Conservation (phyloP, 108 stramenopile species). For the Cyclotella baltica region DNA sequence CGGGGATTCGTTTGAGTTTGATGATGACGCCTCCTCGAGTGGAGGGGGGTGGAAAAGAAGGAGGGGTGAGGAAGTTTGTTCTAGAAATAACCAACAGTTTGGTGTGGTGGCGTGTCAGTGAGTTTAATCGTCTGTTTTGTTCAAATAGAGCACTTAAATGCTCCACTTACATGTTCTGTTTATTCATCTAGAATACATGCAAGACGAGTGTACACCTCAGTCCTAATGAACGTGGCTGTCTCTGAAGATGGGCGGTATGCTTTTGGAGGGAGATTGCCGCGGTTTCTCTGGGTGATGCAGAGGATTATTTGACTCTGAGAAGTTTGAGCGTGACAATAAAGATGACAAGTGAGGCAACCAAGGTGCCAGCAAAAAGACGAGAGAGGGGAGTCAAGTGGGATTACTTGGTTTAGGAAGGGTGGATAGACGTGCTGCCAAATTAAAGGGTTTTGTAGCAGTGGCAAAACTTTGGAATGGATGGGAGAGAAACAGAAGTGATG, state of each 20-base stretch:
- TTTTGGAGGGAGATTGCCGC: slow-evolving; percentile 94
- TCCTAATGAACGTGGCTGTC: slow-evolving; percentile 87
- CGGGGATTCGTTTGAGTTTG: no score
- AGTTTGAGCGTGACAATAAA: no score
- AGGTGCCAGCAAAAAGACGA: neutral
- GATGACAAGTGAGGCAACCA: no score
- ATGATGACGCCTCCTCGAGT: slow-evolving; percentile 35
- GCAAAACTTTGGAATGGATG: slow-evolving; percentile 65
- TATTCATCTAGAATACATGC: slow-evolving; percentile 91
- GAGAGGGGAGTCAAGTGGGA: slow-evolving; percentile 22
- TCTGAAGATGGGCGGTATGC: slow-evolving; percentile 88
- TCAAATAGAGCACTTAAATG: no score
- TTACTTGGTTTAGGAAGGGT: slow-evolving; percentile 75
- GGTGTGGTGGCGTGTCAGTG: slow-evolving; percentile 83
- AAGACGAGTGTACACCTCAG: slow-evolving; percentile 83
- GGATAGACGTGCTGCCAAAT: slow-evolving; percentile 89
- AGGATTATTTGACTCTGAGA: slow-evolving; percentile 59
- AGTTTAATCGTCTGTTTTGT: no score
- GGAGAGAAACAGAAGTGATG: slow-evolving; percentile 36
- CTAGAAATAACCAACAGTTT: slow-evolving; percentile 65
- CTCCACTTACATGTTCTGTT: no score
- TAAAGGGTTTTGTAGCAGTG: slow-evolving; percentile 96
- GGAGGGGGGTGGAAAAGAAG: slow-evolving; percentile 20
- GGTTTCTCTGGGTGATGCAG: slow-evolving; percentile 71
- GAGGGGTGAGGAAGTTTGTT: slow-evolving; percentile 35